Evolutionary conservation across 768 basidiomycete genomes (phyloP), one percentile per base, ranked within the genome.

Genomic region (Lentinula sp.): DNA sequence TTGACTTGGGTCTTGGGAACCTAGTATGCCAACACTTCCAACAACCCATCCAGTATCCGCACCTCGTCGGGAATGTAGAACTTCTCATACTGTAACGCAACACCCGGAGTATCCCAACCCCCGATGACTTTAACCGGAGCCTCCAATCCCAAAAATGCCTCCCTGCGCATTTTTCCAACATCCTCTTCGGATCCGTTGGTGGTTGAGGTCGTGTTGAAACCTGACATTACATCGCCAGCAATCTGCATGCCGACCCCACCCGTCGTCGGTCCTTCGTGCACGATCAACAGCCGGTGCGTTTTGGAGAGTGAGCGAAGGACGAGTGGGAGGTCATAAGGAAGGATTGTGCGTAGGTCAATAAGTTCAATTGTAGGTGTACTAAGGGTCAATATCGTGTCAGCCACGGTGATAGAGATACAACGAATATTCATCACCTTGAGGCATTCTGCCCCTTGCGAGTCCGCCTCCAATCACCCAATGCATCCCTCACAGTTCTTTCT

Each of bases 91-190:
- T 89, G 87, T 65, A 97, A 76, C 39, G 85, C 89, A 23, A 86
- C 86, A 2, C 94, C 94, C n/a, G 87, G 84, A 65, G 92, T 95
- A 59, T 97, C 95, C 95, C 95, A 98, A 33, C 91, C 93, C 2
- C 91, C 85, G 16, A 98, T 85, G 43, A 94, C 77, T 68, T 82
- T 89, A 23, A 98, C 88, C 0, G 95, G 95, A 7, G 95, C 94
- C 59, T 92, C 84, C 54, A 98, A 74, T 71, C 88, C 88, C 67
- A 97, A 77, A 76, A 97, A 97, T 65, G 91, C 93, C 61, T 88
- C 77, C 72, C 89, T 89, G 76, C 93, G 93, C 46, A 48, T 4
- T n/a, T 16, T 15, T n/a, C 42, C 16, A 7, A 43, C 16, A 6
- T 43, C 42, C 42, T n/a, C 42, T 43, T n/a, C 42, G 13, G 16